These are phyloP conservation scores for Ascocoryne sarcoides DNA, from an alignment of 2,329 filamentous ascomycete genomes.

Conservation along the genomic window DNA sequence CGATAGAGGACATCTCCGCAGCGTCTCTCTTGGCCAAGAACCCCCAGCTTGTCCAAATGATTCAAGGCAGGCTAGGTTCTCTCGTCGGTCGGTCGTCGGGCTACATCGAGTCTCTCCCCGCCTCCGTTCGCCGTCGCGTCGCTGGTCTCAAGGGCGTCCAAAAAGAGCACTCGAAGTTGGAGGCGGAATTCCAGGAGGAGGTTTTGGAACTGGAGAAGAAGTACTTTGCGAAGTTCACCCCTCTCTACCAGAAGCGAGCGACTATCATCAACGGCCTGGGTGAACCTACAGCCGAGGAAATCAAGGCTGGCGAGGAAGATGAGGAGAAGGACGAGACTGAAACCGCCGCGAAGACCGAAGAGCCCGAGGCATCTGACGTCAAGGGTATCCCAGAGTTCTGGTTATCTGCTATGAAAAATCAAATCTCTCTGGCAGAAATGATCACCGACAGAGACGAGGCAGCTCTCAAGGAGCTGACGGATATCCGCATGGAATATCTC, in stretches of 20 bases:
- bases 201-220: constrained; percentile 98
- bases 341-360: constrained; percentile 40
- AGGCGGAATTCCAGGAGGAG: constrained; percentile 97
- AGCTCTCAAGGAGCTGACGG: constrained; percentile 79
- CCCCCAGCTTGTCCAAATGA: constrained; percentile 91
- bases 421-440: constrained; percentile 92
- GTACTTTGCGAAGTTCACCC: constrained; percentile 98
- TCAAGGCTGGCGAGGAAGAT: constrained; percentile 78
- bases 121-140: constrained; percentile 83
- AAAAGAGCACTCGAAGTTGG: constrained; percentile 96
- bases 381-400: constrained; percentile 97
- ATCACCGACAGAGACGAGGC: constrained; percentile 96
- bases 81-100: constrained; percentile 93
- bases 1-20: constrained; percentile 76
- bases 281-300: constrained; percentile 81
- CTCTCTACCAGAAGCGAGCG: constrained; percentile 90
- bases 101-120: constrained; percentile 92
- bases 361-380: constrained; percentile 40
- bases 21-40: constrained; percentile 94
- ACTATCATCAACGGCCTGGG: constrained; percentile 79
- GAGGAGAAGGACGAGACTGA: constrained; percentile 47
- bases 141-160: constrained; percentile 95
- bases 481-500: constrained; percentile 98
- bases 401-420: constrained; percentile 99
- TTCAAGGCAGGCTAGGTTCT: constrained; percentile 88